These are phyloP conservation scores for Domatiomyces catenatus DNA, from an alignment of 2,329 filamentous ascomycete genomes.

Conservation along the genomic window DNA sequence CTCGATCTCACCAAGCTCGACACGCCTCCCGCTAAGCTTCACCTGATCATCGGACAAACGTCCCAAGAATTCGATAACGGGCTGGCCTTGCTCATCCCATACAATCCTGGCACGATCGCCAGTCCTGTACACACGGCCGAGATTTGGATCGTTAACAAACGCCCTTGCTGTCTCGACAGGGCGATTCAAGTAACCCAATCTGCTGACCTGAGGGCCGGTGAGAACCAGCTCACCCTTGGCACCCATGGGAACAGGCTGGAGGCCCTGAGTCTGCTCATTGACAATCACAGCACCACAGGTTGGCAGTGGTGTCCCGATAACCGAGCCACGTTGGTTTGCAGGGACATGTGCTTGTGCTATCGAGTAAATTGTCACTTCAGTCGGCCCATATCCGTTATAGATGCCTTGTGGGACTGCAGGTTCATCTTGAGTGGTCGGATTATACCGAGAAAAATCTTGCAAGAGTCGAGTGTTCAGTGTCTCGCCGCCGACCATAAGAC, in stretches of 20 bases:
- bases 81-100: too few species aligned
- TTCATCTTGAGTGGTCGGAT: conserved; percentile 18
- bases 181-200: conserved; percentile 26
- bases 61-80: too few species aligned
- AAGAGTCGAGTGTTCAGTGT: conserved; percentile 10
- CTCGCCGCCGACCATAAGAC: conserved; percentile 24
- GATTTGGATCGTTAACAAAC: conserved; percentile 21
- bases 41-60: conserved; percentile 62
- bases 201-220: conserved; percentile 24
- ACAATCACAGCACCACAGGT: conserved; percentile 14
- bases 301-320: background rate
- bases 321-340: background rate
- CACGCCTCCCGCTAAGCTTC: conserved; percentile 63
- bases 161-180: conserved; percentile 21
- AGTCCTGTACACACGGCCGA: conserved; percentile 22
- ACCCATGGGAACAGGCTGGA: conserved; percentile 4
- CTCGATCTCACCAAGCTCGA: conserved; percentile 65
- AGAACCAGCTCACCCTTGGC: conserved; percentile 24
- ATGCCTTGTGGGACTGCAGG: conserved; percentile 20
- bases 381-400: conserved; percentile 14
- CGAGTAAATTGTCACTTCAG: conserved; percentile 11
- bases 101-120: conserved; percentile 23
- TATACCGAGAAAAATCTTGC: too few species aligned
- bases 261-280: conserved; percentile 15
- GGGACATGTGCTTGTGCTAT: conserved; percentile 3